Evolutionary conservation across 2,329 filamentous ascomycete species (phyloP).

Genomic region (Colletotrichum higginsianum): DNA sequence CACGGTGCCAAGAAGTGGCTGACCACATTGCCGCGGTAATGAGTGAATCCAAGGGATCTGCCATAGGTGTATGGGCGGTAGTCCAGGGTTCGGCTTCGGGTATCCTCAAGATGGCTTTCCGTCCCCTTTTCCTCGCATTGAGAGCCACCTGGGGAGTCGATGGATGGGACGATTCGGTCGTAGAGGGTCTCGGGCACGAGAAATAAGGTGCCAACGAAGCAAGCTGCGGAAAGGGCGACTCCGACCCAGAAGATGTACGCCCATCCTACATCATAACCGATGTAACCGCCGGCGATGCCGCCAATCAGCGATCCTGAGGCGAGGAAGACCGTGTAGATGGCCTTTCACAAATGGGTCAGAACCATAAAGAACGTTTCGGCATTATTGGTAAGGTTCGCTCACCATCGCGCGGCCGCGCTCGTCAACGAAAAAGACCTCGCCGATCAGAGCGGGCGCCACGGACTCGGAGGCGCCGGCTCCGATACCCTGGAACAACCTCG

Average conservation of each 20-base stretch:
- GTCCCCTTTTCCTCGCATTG: slow-evolving; percentile 29
- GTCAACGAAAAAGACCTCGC: slow-evolving; percentile 55
- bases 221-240: slow-evolving; percentile 46
- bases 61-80: slow-evolving; percentile 18
- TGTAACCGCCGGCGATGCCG: slow-evolving; percentile 55
- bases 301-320: slow-evolving; percentile 51
- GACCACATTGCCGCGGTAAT: slow-evolving; percentile 42
- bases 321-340: slow-evolving; percentile 53
- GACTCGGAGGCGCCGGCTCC: slow-evolving; percentile 54
- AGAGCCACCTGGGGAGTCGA: background rate
- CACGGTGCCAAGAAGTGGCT: slow-evolving; percentile 49
- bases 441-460: slow-evolving; percentile 51
- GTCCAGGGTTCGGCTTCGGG: background rate
- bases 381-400: background rate
- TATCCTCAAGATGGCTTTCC: slow-evolving; percentile 25
- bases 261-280: slow-evolving; percentile 52
- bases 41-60: slow-evolving; percentile 44
- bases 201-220: slow-evolving; percentile 48
- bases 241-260: slow-evolving; percentile 52
- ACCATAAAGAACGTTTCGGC: accelerated
- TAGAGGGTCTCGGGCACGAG: slow-evolving; percentile 55
- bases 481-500: slow-evolving; percentile 52
- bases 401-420: slow-evolving; percentile 54
- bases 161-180: slow-evolving; percentile 37
- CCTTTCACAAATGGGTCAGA: slow-evolving; percentile 30